These are phyloP conservation scores for Epithemia pelagica DNA, from an alignment of 108 stramenopile species.

Conservation along the genomic window DNA sequence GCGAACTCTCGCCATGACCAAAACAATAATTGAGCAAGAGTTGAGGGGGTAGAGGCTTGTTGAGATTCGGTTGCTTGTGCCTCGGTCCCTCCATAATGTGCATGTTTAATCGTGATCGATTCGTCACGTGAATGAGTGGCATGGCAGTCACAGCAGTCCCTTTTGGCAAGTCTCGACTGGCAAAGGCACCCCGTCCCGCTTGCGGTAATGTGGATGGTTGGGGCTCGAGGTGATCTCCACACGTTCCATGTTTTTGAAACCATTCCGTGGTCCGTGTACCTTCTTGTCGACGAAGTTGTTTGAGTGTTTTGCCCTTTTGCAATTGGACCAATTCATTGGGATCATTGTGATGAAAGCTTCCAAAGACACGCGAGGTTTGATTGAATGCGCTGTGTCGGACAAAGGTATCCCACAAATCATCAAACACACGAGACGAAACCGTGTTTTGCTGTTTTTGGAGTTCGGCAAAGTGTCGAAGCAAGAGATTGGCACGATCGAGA, in stretches of 20 bases:
- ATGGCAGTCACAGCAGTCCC: conserved; percentile 23
- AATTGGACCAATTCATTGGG: background rate
- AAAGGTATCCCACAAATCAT: conserved; percentile 24
- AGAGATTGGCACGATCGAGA: conserved; percentile 9
- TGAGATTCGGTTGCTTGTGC: no score
- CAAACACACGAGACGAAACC: background rate
- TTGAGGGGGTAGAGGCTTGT: conserved; percentile 37
- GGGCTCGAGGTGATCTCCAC: conserved; percentile 17
- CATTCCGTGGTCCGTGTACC: conserved; percentile 32
- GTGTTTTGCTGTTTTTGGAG: background rate
- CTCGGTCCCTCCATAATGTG: no score
- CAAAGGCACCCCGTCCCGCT: conserved; percentile 77
- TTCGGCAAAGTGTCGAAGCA: conserved; percentile 5
- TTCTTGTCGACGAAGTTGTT: conserved; percentile 11
- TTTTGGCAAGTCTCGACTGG: conserved; percentile 24
- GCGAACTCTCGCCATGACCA: conserved; percentile 49
- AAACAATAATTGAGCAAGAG: conserved; percentile 73
- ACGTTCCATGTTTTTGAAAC: conserved; percentile 41
- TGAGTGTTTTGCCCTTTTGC: conserved; percentile 12
- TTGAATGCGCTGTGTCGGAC: conserved; percentile 8
- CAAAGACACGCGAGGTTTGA: conserved; percentile 23
- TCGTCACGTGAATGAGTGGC: conserved; percentile 28
- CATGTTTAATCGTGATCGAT: no score
- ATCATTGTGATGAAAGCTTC: conserved; percentile 17
- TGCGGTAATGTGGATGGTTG: conserved; percentile 28